phyloP scores from a whole-genome alignment of 257 asterid genomes.

The Leonotis leonurus region DNA sequence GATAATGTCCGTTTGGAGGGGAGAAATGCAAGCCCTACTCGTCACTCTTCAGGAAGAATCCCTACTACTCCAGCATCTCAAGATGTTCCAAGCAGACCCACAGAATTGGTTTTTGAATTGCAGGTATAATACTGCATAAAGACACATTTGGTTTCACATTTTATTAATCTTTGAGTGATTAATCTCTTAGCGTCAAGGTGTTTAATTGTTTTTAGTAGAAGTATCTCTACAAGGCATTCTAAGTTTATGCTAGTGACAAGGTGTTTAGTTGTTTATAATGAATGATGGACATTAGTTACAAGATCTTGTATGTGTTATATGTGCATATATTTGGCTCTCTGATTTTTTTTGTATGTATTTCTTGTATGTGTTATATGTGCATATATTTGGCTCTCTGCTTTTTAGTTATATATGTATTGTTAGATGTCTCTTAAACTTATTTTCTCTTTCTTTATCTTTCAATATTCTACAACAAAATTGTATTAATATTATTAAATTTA shows the following conservation, averaged over 20 bases:
- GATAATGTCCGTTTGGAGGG: slow-evolving; percentile 65
- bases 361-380: no score
- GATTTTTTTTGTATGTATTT: no score
- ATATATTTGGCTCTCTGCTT: no score
- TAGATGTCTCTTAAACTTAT: neutral
- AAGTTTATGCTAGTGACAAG: neutral
- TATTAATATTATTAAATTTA: neutral
- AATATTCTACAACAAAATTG: neutral
- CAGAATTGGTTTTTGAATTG: slow-evolving; percentile 67
- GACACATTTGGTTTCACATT: neutral
- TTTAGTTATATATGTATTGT: no score
- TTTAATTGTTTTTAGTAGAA: neutral
- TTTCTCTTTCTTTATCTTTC: neutral
- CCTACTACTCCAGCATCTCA: slow-evolving; percentile 24
- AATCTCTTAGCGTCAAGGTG: neutral
- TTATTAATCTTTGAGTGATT: neutral
- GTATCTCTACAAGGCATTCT: neutral
- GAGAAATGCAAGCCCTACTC: slow-evolving; percentile 38
- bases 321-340: neutral
- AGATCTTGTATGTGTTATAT: neutral
- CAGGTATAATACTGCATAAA: slow-evolving; percentile 40
- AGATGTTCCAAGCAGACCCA: slow-evolving; percentile 40
- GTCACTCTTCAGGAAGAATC: slow-evolving; percentile 32
- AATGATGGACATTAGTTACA: neutral
- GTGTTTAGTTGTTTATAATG: neutral